These are phyloP conservation scores for Paracorniculantispora psalliotae DNA, from an alignment of 2,329 filamentous ascomycete genomes.

Conservation along the genomic window DNA sequence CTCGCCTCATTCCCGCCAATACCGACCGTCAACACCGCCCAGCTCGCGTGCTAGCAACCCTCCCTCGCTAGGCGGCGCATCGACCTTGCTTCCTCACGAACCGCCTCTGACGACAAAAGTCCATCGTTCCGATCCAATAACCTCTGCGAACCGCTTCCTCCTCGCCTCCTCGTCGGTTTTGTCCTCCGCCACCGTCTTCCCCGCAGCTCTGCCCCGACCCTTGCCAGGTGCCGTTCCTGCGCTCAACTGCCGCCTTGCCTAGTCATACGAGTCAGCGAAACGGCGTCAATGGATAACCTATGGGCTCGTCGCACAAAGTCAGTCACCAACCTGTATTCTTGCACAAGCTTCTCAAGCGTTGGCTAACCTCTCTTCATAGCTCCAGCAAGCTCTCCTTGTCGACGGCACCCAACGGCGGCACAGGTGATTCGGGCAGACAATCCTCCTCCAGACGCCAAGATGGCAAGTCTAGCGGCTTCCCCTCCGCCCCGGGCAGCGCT, in stretches of 20 bases:
- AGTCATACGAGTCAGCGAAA: constrained; percentile 18
- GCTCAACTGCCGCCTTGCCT: constrained; percentile 12
- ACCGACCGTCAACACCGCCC: neutral
- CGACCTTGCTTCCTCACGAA: neutral
- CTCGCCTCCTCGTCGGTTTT: neutral
- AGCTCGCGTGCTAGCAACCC: constrained; percentile 9
- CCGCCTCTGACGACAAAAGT: neutral
- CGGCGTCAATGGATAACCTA: constrained; percentile 56
- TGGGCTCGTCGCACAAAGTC: constrained; percentile 85
- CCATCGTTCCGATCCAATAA: neutral
- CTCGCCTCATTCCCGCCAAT: neutral
- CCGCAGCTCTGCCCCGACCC: constrained; percentile 2
- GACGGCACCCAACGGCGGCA: constrained; percentile 58
- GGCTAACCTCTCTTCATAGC: constrained; percentile 40
- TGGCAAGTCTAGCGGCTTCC: constrained; percentile 73
- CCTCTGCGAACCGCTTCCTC: neutral
- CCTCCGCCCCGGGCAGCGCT: constrained; percentile 63
- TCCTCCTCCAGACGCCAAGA: constrained; percentile 71
- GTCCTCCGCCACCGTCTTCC: neutral
- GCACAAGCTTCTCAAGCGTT: constrained; percentile 16
- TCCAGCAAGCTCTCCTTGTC: constrained; percentile 87
- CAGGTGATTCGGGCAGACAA: constrained; percentile 55
- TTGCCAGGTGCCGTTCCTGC: constrained; percentile 13
- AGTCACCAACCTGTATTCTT: constrained; percentile 27
- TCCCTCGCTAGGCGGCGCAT: constrained; percentile 2